These are phyloP conservation scores for Penicillium sp. DNA, from an alignment of 2,329 filamentous ascomycete species.

Conservation along the genomic window DNA sequence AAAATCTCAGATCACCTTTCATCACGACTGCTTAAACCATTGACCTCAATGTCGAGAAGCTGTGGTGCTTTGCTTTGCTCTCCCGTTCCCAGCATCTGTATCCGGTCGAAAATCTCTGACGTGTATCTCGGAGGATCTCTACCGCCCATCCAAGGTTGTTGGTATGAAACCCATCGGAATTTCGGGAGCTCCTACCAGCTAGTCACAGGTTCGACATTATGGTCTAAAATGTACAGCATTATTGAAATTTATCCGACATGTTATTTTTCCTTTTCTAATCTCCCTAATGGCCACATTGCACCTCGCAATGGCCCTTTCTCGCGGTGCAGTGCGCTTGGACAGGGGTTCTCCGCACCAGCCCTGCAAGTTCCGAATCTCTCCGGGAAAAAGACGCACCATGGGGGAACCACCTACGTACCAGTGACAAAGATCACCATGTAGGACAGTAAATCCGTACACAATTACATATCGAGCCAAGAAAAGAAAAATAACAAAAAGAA, in stretches of 20 bases:
- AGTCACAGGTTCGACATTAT: neutral
- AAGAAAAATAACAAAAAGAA: no score
- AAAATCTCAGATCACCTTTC: neutral
- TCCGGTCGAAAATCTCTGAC: constrained; percentile 33
- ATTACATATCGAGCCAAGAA: neutral
- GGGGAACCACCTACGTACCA: neutral
- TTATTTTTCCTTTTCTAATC: neutral
- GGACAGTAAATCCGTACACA: no score
- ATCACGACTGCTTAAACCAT: neutral
- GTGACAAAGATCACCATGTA: no score
- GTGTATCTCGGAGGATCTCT: constrained; percentile 25
- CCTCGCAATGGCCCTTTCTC: neutral
- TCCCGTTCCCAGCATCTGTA: neutral
- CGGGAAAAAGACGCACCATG: constrained; percentile 18
- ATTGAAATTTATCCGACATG: neutral
- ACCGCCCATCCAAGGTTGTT: constrained; percentile 17
- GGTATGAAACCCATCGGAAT: constrained; percentile 10
- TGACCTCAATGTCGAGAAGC: neutral
- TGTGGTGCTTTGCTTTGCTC: constrained; percentile 2
- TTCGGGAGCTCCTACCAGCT: constrained; percentile 9
- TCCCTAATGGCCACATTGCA: constrained; percentile 1
- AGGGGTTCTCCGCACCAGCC: constrained; percentile 33
- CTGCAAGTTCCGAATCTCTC: constrained; percentile 33
- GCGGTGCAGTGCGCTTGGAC: constrained; percentile 11
- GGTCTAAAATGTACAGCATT: neutral